Conservation (phyloP, 441 rosid species). For the Corymbia citriodora region DNA sequence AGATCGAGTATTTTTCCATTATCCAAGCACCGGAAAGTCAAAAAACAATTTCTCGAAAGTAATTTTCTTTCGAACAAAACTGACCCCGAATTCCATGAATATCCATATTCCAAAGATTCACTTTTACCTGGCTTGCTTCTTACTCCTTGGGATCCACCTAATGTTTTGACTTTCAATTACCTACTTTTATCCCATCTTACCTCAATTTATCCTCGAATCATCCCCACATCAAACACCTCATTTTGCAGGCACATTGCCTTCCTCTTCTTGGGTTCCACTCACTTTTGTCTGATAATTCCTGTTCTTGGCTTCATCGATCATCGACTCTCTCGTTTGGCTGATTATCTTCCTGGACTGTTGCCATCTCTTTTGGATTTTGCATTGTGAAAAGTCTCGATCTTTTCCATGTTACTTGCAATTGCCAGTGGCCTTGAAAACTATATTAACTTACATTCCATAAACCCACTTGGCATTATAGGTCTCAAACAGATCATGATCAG, state of each 20-base stretch:
- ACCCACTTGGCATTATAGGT: background rate
- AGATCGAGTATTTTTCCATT: accelerated
- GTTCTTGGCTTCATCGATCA: background rate
- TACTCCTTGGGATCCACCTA: background rate
- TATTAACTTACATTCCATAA: background rate
- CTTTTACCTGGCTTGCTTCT: background rate
- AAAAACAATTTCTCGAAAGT: background rate
- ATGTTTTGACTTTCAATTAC: background rate
- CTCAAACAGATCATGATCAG: background rate
- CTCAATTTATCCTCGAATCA: background rate
- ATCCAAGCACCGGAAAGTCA: accelerated
- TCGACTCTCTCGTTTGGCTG: background rate
- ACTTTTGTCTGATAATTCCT: background rate
- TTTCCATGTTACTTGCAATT: background rate
- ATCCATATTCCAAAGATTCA: background rate
- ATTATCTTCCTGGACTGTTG: background rate
- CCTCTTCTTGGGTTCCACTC: background rate
- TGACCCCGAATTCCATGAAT: background rate
- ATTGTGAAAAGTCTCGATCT: background rate
- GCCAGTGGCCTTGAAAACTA: background rate
- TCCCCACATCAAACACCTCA: background rate
- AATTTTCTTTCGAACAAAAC: background rate
- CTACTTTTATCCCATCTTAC: background rate
- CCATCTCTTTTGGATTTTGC: background rate
- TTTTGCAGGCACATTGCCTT: background rate